Percentiles rank a stretch among this genome's conserved stretches.
Evolutionary conservation across 495 filamentous ascomycete genomes (phyloP).

Genomic region (Aspergillus nidulans): DNA sequence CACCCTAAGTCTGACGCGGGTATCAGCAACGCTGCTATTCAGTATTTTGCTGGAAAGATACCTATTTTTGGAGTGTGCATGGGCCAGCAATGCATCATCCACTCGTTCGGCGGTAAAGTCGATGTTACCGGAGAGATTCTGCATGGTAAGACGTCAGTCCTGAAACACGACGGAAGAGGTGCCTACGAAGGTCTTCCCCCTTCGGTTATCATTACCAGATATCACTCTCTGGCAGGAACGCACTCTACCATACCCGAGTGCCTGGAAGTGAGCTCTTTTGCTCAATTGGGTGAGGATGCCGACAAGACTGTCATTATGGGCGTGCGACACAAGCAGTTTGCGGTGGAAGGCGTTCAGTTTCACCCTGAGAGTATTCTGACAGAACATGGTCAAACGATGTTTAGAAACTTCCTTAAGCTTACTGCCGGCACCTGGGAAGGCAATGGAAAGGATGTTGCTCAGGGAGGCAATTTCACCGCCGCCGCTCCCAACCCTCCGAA

Average conservation of each 20-base stretch:
- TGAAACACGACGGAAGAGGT: slow-evolving; percentile 84
- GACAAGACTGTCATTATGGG: slow-evolving; percentile 89
- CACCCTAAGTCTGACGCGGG: slow-evolving; percentile 88
- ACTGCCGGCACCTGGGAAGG: slow-evolving; percentile 86
- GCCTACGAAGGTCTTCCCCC: slow-evolving; percentile 75
- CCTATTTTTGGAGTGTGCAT: slow-evolving; percentile 98
- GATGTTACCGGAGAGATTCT: slow-evolving; percentile 93
- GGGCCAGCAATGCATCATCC: slow-evolving; percentile 97
- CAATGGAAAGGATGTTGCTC: slow-evolving; percentile 48
- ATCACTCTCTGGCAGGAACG: slow-evolving; percentile 94
- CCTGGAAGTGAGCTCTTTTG: slow-evolving; percentile 90
- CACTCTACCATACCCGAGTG: slow-evolving; percentile 81
- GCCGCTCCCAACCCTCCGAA: slow-evolving; percentile 21
- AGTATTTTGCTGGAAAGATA: slow-evolving; percentile 91
- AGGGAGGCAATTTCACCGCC: slow-evolving; percentile 16
- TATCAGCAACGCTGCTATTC: slow-evolving; percentile 84
- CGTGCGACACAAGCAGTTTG: slow-evolving; percentile 83
- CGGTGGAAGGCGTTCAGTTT: slow-evolving; percentile 93
- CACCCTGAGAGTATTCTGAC: slow-evolving; percentile 97
- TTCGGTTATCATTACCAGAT: slow-evolving; percentile 82
- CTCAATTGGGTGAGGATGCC: slow-evolving; percentile 51
- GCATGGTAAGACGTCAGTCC: slow-evolving; percentile 90
- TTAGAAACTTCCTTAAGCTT: slow-evolving; percentile 86
- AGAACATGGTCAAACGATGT: slow-evolving; percentile 79
- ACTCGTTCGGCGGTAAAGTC: slow-evolving; percentile 85